A percentile compares a stretch with the other conserved stretches of the same genome.
These are phyloP conservation scores for Euphrasia arctica DNA, from an alignment of 305 asterid species.

Conservation along the genomic window DNA sequence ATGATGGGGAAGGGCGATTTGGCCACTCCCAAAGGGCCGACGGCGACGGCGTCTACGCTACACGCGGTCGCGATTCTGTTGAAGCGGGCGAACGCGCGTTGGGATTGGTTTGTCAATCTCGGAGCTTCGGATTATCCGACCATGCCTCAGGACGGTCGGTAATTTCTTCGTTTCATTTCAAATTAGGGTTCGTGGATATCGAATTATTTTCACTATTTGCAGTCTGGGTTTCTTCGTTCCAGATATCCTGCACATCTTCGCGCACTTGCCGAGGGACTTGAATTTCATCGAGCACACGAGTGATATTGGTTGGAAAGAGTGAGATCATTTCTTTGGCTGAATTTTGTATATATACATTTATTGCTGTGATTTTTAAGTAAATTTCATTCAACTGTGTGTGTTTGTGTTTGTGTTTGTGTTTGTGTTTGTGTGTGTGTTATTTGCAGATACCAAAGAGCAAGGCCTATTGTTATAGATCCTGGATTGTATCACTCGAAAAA, in stretches of 20 bases:
- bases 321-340: constrained; percentile 34
- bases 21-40: constrained; percentile 79
- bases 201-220: constrained; percentile 14
- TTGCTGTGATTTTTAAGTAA: background rate
- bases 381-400: background rate
- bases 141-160: constrained; percentile 91
- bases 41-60: constrained; percentile 67
- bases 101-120: constrained; percentile 95
- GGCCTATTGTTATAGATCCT: constrained; percentile 88
- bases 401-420: background rate
- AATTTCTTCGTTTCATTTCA: background rate
- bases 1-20: constrained; percentile 77
- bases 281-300: constrained; percentile 95
- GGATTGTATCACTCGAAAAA: constrained; percentile 82
- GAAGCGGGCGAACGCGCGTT: constrained; percentile 45
- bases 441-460: constrained; percentile 73
- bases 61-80: constrained; percentile 70
- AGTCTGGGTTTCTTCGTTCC: constrained; percentile 34
- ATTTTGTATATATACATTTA: background rate
- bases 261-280: constrained; percentile 94
- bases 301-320: constrained; percentile 97
- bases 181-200: background rate
- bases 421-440: constrained; percentile 5
- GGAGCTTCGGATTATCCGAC: constrained; percentile 92
- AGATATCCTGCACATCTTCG: constrained; percentile 91